Evolutionary conservation across 75 land plant species (phyloP).

Genomic region (Adiantum capillusveneris): DNA sequence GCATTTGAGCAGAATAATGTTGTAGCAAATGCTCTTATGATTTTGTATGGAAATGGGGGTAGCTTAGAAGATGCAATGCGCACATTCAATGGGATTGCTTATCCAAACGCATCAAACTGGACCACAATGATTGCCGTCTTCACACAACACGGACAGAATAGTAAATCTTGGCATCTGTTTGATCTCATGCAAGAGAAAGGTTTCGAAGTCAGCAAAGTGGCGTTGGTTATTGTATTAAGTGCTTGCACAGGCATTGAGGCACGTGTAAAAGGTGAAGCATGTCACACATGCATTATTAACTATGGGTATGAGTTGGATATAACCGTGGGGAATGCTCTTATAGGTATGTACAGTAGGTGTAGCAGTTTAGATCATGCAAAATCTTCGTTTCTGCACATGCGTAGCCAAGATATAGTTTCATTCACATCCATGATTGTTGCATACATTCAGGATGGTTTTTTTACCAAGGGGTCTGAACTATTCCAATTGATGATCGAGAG

Average conservation of each 20-base stretch:
- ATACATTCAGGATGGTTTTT: slow-evolving; percentile 15
- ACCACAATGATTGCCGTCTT: slow-evolving; percentile 45
- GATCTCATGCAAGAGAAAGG: slow-evolving; percentile 30
- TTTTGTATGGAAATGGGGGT: slow-evolving; percentile 51
- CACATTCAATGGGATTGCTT: slow-evolving; percentile 27
- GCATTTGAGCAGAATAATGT: slow-evolving; percentile 21
- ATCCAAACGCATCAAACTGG: slow-evolving; percentile 40
- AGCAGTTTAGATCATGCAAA: slow-evolving; percentile 12
- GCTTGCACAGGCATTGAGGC: slow-evolving; percentile 11
- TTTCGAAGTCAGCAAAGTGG: slow-evolving; percentile 22
- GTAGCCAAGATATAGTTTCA: slow-evolving; percentile 26
- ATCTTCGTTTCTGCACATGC: slow-evolving; percentile 15
- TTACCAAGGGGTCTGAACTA: slow-evolving; percentile 14
- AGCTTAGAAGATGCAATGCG: slow-evolving; percentile 20
- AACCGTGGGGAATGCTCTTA: slow-evolving; percentile 19
- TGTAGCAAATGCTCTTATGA: slow-evolving; percentile 38
- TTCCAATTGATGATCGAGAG: slow-evolving; percentile 12
- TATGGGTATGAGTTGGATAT: slow-evolving; percentile 11
- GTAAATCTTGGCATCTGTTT: slow-evolving; percentile 26
- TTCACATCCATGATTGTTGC: slow-evolving; percentile 38
- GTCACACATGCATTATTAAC: slow-evolving; percentile 14
- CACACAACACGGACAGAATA: slow-evolving; percentile 22
- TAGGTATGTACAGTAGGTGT: slow-evolving; percentile 28
- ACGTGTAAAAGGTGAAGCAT: slow-evolving; percentile 4
- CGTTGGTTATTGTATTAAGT: slow-evolving; percentile 15